phyloP scores from a whole-genome alignment of 306 rosid species.

The Hippophae tibetana region DNA sequence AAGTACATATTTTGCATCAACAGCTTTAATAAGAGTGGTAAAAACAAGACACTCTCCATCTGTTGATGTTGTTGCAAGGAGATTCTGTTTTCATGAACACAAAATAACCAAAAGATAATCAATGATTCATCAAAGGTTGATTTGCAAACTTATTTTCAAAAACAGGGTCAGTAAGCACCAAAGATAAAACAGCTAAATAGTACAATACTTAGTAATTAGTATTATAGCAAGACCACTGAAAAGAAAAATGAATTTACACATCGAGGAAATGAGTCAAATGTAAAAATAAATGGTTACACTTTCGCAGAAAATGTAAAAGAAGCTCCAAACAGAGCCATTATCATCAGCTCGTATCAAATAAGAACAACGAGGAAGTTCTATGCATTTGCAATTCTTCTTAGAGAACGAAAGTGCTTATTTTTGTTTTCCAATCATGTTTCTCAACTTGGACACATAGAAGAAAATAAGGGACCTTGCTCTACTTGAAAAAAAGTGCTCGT shows the following conservation, averaged over 20 bases:
- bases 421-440: too few relatives aligned
- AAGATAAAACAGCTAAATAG: neutral
- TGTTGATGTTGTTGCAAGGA: conserved; percentile 90
- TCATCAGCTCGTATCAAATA: too few relatives aligned
- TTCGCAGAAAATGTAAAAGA: too few relatives aligned
- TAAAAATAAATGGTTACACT: too few relatives aligned
- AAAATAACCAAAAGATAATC: neutral
- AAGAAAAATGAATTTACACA: neutral
- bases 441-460: too few relatives aligned
- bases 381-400: too few relatives aligned
- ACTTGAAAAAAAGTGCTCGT: too few relatives aligned
- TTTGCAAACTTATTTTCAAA: neutral
- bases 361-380: too few relatives aligned
- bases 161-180: neutral
- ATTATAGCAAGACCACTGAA: neutral
- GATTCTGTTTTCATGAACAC: conserved; percentile 46
- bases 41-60: conserved; percentile 93
- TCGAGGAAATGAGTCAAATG: neutral
- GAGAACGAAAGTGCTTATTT: too few relatives aligned
- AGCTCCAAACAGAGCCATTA: too few relatives aligned
- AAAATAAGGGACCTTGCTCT: too few relatives aligned
- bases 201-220: neutral
- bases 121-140: conserved; percentile 7
- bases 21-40: conserved; percentile 84
- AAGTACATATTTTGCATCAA: conserved; percentile 73